Conservation (phyloP, 176 grass and related monocot species). For the Oryza longistaminata region DNA sequence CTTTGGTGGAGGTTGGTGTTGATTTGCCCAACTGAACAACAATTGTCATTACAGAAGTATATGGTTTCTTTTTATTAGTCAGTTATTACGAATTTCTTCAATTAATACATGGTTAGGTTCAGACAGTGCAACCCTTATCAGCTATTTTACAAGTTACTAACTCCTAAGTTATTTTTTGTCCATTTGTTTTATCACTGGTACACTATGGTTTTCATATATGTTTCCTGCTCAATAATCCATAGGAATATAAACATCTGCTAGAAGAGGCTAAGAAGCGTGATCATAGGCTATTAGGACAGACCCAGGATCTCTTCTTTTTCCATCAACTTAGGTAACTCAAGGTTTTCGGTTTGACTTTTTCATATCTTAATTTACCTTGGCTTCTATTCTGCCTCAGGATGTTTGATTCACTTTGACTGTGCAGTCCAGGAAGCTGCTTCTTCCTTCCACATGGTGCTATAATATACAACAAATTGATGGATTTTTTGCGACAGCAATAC, state of each 20-base stretch:
- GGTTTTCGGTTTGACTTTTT: slow-evolving; percentile 21
- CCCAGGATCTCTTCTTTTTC: slow-evolving; percentile 99
- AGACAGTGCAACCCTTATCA: background rate
- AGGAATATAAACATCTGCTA: slow-evolving; percentile 86
- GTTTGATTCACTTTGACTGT: slow-evolving; percentile 36
- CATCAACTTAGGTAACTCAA: slow-evolving; percentile 83
- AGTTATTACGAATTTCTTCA: background rate
- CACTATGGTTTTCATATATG: background rate
- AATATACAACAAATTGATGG: slow-evolving; percentile 98
- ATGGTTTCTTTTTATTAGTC: slow-evolving; percentile 3
- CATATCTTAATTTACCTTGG: background rate
- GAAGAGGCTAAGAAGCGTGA: slow-evolving; percentile 99
- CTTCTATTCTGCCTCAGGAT: background rate
- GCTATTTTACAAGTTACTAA: background rate
- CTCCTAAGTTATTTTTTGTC: background rate
- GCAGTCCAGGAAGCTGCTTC: slow-evolving; percentile 95
- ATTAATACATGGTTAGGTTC: slow-evolving; percentile 7
- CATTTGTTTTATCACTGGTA: slow-evolving; percentile 6
- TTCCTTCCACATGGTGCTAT: slow-evolving; percentile 91
- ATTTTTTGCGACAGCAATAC: slow-evolving; percentile 78
- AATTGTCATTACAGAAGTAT: slow-evolving; percentile 5
- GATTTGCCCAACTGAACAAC: slow-evolving; percentile 16
- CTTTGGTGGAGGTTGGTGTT: background rate
- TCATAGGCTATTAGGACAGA: slow-evolving; percentile 81
- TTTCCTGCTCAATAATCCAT: slow-evolving; percentile 30